These are phyloP conservation scores for Moricandia arvensis DNA, from an alignment of 345 rosid species.

Conservation along the genomic window DNA sequence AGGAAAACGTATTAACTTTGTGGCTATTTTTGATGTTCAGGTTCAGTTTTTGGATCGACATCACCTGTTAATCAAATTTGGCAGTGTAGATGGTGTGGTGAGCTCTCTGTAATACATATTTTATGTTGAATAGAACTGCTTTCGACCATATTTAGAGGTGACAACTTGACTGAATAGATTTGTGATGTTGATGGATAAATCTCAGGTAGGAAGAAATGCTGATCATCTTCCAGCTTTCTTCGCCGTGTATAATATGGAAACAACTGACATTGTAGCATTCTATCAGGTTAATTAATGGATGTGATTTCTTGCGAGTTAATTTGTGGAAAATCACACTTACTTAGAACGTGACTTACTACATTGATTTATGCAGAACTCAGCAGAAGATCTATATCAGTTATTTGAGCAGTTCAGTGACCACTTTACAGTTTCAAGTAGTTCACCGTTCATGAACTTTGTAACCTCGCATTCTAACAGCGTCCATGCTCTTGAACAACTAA, in stretches of 20 bases:
- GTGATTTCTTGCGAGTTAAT: background rate
- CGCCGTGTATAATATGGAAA: slow-evolving; percentile 95
- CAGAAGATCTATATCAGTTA: slow-evolving; percentile 77
- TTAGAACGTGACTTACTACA: slow-evolving; percentile 1
- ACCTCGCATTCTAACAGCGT: slow-evolving; percentile 83
- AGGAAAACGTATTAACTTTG: background rate
- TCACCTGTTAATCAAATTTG: slow-evolving; percentile 88
- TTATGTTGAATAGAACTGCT: background rate
- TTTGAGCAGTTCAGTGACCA: slow-evolving; percentile 84
- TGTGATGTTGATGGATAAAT: slow-evolving; percentile 23
- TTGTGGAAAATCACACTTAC: background rate
- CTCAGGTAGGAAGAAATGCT: slow-evolving; percentile 63
- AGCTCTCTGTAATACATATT: slow-evolving; percentile 32
- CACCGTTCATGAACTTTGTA: slow-evolving; percentile 68
- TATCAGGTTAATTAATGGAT: slow-evolving; percentile 62
- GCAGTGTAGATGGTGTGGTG: slow-evolving; percentile 93
- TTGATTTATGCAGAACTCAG: slow-evolving; percentile 64
- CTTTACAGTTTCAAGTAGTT: slow-evolving; percentile 67
- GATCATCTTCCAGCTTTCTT: slow-evolving; percentile 84
- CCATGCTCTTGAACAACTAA: slow-evolving; percentile 74
- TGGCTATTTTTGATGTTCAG: slow-evolving; percentile 41
- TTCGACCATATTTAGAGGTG: background rate
- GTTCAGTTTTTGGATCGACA: slow-evolving; percentile 96
- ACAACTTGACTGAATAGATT: background rate
- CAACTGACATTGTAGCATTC: slow-evolving; percentile 91